A percentile compares a stretch with the other conserved stretches of the same genome.
These are phyloP conservation scores for Saccharomycopsis fibuligera DNA, from an alignment of 805 yeast genomes.

Conservation along the genomic window DNA sequence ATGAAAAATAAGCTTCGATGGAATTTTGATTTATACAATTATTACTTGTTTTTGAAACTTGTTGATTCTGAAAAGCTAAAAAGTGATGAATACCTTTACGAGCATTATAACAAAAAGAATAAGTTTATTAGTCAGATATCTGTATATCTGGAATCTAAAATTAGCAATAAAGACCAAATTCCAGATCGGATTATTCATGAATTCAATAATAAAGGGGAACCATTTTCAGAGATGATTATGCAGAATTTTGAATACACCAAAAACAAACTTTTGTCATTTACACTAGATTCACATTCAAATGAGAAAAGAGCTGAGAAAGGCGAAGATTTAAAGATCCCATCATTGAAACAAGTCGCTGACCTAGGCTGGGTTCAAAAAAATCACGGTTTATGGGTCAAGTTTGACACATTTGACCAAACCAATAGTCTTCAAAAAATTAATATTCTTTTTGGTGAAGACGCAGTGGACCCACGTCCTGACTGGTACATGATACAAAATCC, in stretches of 20 bases:
- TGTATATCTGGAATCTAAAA: conserved; percentile 4
- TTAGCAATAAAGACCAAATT: background rate
- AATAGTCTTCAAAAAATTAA: conserved; percentile 48
- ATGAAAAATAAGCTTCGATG: conserved; percentile 14
- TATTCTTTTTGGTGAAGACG: conserved; percentile 55
- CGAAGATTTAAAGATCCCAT: conserved; percentile 1
- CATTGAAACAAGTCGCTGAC: conserved; percentile 6
- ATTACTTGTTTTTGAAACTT: conserved; percentile 16
- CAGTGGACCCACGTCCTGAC: conserved; percentile 60
- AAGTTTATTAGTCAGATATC: conserved; percentile 17
- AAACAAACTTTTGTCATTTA: background rate
- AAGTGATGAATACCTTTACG: conserved; percentile 10
- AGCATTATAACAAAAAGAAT: conserved; percentile 11
- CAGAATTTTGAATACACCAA: conserved; percentile 13
- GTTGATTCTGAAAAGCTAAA: conserved; percentile 14
- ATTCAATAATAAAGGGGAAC: conserved; percentile 9
- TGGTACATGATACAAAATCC: conserved; percentile 40
- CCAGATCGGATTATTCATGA: conserved; percentile 13
- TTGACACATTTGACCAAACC: conserved; percentile 34
- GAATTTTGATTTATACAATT: conserved; percentile 9
- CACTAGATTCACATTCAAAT: background rate
- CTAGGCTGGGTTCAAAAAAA: conserved; percentile 21
- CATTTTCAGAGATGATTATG: conserved; percentile 16
- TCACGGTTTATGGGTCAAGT: conserved; percentile 56
- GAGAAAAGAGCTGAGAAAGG: background rate